A percentile compares a stretch with the other conserved stretches of the same genome.
Conservation (phyloP, 768 basidiomycete genomes). For the Polyporus arcularius region DNA sequence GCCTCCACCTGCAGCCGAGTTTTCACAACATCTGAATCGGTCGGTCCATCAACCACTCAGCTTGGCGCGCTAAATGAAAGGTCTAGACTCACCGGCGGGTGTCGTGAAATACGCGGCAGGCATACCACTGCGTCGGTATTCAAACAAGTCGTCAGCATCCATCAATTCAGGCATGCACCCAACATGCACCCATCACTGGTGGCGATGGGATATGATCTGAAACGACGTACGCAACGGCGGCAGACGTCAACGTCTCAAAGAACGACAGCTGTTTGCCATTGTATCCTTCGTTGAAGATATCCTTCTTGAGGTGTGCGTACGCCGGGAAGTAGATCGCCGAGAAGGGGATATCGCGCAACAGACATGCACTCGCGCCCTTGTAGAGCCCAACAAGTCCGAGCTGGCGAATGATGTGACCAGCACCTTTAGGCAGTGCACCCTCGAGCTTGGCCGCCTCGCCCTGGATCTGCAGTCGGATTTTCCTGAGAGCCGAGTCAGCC, state of each 20-base stretch:
- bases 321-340: constrained; percentile 91
- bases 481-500: constrained; percentile 45
- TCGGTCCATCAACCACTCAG: constrained; percentile 18
- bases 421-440: constrained; percentile 80
- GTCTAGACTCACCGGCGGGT: constrained; percentile 65
- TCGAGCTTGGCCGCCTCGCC: constrained; percentile 91
- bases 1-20: constrained; percentile 94
- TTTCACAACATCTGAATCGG: constrained; percentile 86
- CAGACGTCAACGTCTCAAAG: constrained; percentile 82
- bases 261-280: constrained; percentile 93
- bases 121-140: constrained; percentile 74
- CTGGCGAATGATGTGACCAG: constrained; percentile 89
- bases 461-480: constrained; percentile 94
- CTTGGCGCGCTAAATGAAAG: constrained; percentile 22
- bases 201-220: constrained; percentile 15
- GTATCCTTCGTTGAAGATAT: constrained; percentile 93
- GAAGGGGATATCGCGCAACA: constrained; percentile 95
- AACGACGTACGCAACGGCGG: constrained; percentile 73
- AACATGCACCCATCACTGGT: constrained; percentile 12
- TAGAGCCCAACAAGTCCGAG: constrained; percentile 92
- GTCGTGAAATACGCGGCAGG: constrained; percentile 94
- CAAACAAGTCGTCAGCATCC: constrained; percentile 15
- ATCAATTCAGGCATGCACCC: constrained; percentile 12
- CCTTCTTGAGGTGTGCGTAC: constrained; percentile 89
- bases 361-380: constrained; percentile 89